Conservation (phyloP, 2,329 filamentous ascomycete genomes). For the Fusarium metavorans region DNA sequence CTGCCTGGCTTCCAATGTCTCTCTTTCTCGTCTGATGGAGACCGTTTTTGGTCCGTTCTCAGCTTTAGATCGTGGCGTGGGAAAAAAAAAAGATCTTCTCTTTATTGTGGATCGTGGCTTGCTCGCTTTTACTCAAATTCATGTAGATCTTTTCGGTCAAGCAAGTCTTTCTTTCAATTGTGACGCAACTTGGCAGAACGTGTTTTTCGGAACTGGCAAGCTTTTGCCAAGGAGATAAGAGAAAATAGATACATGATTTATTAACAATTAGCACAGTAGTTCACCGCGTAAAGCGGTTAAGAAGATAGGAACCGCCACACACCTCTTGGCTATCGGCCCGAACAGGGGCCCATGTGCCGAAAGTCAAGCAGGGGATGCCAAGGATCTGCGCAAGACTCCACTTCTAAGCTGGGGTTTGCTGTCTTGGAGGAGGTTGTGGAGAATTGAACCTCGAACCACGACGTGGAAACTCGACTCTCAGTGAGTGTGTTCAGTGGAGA, state of each 20-base stretch:
- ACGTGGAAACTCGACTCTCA: conserved; percentile 1
- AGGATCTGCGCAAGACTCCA: conserved; percentile 17
- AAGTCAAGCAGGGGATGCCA: conserved; percentile 2
- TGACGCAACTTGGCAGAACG: not conserved
- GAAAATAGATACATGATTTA: not conserved
- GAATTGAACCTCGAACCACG: conserved; percentile 5
- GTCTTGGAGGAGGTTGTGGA: conserved; percentile 3
- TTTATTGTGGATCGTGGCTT: conserved; percentile 3
- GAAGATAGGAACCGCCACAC: not conserved
- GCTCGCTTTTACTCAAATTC: not conserved
- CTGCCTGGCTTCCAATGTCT: conserved; percentile 41
- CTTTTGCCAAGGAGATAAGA: not conserved
- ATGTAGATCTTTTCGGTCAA: not conserved
- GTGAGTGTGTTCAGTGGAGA: not conserved
- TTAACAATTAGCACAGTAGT: not conserved
- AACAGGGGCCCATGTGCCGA: conserved; percentile 30
- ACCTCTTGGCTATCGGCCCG: conserved; percentile 26
- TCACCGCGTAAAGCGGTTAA: conserved; percentile 12
- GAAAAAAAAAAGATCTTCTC: not conserved
- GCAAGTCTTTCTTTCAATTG: not conserved
- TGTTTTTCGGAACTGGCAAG: not conserved
- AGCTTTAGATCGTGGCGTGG: not conserved
- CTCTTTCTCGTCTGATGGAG: not conserved
- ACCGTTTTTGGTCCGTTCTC: not conserved
- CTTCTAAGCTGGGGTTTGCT: not conserved